These are phyloP conservation scores for Capronia epimyces DNA, from an alignment of 2,329 filamentous ascomycete species.

Conservation along the genomic window DNA sequence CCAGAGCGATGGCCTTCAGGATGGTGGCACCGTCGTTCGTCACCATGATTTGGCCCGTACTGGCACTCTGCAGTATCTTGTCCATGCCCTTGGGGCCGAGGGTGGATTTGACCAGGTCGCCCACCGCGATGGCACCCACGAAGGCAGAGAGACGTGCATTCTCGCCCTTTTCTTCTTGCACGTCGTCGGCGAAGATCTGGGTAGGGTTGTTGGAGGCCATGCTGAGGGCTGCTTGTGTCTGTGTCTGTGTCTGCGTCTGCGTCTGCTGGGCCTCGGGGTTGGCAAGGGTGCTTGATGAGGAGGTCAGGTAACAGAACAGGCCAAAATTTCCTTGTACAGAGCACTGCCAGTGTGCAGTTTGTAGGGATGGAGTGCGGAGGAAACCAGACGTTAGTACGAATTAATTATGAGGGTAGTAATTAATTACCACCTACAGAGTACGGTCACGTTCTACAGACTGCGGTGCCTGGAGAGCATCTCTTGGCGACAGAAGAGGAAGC, in stretches of 20 bases:
- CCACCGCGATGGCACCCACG: conserved; percentile 94
- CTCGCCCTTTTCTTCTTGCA: conserved; percentile 96
- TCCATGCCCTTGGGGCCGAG: conserved; percentile 98
- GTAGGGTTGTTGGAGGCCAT: conserved; percentile 60
- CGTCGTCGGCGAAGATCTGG: conserved; percentile 96
- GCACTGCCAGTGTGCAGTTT: neutral
- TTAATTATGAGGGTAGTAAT: too few species aligned
- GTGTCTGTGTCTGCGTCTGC: neutral
- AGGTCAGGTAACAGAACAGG: neutral
- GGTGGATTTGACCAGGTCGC: conserved; percentile 95
- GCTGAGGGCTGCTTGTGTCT: neutral
- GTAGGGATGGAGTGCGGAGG: too few species aligned
- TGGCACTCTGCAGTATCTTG: conserved; percentile 93
- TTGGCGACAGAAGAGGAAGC: too few species aligned
- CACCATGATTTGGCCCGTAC: conserved; percentile 94
- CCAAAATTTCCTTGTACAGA: neutral
- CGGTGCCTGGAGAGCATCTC: too few species aligned
- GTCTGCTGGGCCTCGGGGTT: too few species aligned
- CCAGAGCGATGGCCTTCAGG: conserved; percentile 93
- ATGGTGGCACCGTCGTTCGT: conserved; percentile 99
- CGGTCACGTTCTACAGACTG: too few species aligned
- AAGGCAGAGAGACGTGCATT: conserved; percentile 98
- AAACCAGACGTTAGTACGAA: conserved; percentile 47
- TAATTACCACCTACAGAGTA: too few species aligned
- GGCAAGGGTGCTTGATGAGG: too few species aligned